A percentile compares a stretch with the other conserved stretches of the same genome.
phyloP scores from a whole-genome alignment of 108 stramenopile genomes.

The Fragilariopsis cylindrus region DNA sequence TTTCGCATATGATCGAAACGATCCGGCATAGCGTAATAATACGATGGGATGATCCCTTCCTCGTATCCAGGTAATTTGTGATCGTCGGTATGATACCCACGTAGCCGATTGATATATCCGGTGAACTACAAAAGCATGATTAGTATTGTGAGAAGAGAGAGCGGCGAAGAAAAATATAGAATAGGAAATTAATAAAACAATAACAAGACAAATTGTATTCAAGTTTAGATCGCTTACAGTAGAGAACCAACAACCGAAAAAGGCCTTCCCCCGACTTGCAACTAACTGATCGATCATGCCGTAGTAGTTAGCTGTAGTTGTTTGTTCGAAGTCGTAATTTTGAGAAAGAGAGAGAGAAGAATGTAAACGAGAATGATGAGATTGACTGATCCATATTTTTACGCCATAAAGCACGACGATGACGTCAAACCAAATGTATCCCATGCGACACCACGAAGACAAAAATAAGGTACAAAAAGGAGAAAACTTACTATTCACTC shows the following conservation, averaged over 20 bases:
- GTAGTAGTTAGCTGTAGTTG: constrained; percentile 53
- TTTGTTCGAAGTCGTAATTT: constrained; percentile 19
- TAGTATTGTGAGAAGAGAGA: constrained; percentile 44
- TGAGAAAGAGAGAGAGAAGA: constrained; percentile 27
- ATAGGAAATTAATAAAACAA: neutral
- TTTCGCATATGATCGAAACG: constrained; percentile 40
- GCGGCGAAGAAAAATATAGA: constrained; percentile 55
- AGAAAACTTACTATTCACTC: constrained; percentile 37
- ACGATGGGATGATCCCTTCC: constrained; percentile 53
- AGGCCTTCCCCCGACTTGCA: constrained; percentile 63
- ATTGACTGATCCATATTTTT: neutral
- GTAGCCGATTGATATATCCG: constrained; percentile 80
- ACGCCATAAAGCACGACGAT: neutral
- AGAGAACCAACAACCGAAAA: constrained; percentile 81
- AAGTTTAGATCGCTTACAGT: constrained; percentile 20
- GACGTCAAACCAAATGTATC: neutral
- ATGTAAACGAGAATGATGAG: neutral
- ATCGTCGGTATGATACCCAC: constrained; percentile 69
- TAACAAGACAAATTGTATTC: too few relatives aligned
- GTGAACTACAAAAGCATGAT: constrained; percentile 30
- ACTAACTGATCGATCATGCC: constrained; percentile 86
- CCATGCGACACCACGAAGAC: neutral
- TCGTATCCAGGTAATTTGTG: constrained; percentile 55
- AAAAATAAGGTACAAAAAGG: neutral
- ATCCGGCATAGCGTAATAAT: constrained; percentile 44